These are phyloP conservation scores for Zasmidium angulare DNA, from an alignment of 2,329 filamentous ascomycete species.

Conservation along the genomic window DNA sequence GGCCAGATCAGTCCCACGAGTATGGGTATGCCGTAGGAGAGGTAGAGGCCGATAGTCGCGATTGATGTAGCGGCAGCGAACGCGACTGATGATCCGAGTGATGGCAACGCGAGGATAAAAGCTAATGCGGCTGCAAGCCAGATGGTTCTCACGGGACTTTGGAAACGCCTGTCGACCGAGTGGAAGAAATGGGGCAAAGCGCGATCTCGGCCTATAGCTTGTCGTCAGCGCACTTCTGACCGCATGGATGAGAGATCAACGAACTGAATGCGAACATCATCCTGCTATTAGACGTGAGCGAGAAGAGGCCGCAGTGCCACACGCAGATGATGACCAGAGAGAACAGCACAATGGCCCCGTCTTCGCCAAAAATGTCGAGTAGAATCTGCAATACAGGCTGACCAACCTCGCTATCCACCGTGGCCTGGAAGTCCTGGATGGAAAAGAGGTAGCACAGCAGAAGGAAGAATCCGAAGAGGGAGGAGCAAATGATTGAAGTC, in stretches of 20 bases:
- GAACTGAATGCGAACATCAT: constrained; percentile 60
- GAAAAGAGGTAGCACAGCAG: constrained; percentile 58
- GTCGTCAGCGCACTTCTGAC: background rate
- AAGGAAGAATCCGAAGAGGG: constrained; percentile 61
- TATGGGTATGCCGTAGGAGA: constrained; percentile 60
- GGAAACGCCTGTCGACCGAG: constrained; percentile 52
- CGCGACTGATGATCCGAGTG: constrained; percentile 55
- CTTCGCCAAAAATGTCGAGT: constrained; percentile 56
- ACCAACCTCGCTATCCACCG: constrained; percentile 46
- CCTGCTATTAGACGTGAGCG: constrained; percentile 56
- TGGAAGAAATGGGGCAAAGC: constrained; percentile 58
- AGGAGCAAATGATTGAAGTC: constrained; percentile 56
- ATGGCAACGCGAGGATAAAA: constrained; percentile 57
- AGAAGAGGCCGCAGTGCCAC: constrained; percentile 62
- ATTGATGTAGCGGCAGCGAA: constrained; percentile 61
- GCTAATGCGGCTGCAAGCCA: constrained; percentile 57
- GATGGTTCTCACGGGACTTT: constrained; percentile 53
- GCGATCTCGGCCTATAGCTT: constrained; percentile 44
- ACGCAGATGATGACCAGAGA: constrained; percentile 59
- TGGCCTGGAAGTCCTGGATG: constrained; percentile 57
- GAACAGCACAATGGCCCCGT: constrained; percentile 57
- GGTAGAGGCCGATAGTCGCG: constrained; percentile 59
- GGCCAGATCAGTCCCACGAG: constrained; percentile 56
- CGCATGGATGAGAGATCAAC: constrained; percentile 13
- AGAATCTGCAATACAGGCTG: constrained; percentile 62